A percentile compares a stretch with the other conserved stretches of the same genome.
Evolutionary conservation across 148 eudicot species (phyloP).

Genomic region (Drosera capensis): DNA sequence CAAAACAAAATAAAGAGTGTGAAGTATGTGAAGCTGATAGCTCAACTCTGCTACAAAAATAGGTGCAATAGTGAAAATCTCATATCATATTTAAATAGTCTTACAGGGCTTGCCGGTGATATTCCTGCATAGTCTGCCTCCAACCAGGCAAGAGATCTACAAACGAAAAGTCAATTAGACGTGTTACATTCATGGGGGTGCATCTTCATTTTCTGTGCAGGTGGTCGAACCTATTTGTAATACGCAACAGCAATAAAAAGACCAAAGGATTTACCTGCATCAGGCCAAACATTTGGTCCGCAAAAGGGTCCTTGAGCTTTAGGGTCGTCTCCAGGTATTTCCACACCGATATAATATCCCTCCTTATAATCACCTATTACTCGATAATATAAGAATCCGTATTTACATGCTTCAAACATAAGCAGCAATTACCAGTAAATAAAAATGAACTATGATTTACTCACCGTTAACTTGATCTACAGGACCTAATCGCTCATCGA

Average conservation of each 20-base stretch:
- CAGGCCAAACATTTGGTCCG: conserved; percentile 83
- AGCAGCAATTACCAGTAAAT: not conserved
- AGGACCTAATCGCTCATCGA: conserved; percentile 81
- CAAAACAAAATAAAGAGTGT: not conserved
- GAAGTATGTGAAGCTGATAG: not conserved
- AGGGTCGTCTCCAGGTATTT: conserved; percentile 70
- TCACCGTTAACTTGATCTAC: conserved; percentile 64
- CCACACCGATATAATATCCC: conserved; percentile 88
- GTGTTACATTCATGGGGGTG: no score
- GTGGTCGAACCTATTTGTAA: no score
- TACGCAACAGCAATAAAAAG: no score
- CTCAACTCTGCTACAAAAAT: not conserved
- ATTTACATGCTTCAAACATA: not conserved
- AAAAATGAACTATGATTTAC: no score
- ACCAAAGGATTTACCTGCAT: conserved; percentile 30
- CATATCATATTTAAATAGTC: conserved; percentile 12
- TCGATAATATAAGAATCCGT: conserved; percentile 11
- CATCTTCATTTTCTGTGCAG: no score
- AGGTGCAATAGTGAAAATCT: conserved; percentile 11
- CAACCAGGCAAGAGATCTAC: conserved; percentile 70
- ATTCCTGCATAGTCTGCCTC: conserved; percentile 90
- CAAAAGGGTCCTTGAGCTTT: conserved; percentile 56
- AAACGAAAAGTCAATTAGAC: conserved; percentile 3
- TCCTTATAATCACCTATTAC: conserved; percentile 80
- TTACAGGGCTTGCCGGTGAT: conserved; percentile 77